A percentile compares a stretch with the other conserved stretches of the same genome.
Evolutionary conservation across 1,284 basidiomycete species (phyloP).

Genomic region (Xerocomus nothofagi): DNA sequence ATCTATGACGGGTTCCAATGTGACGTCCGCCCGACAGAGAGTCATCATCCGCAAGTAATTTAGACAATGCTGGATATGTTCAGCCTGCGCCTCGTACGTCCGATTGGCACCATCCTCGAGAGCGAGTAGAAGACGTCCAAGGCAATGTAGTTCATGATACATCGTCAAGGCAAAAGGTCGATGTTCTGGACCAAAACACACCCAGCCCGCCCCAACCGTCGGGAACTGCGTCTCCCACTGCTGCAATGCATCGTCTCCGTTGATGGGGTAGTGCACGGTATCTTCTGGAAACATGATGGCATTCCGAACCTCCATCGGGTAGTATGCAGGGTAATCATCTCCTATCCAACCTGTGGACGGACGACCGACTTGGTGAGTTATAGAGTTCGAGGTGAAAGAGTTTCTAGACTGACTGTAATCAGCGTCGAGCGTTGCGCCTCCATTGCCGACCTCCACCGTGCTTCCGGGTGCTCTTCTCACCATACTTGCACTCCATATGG

Average conservation of each 20-base stretch:
- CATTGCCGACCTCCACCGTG: background rate
- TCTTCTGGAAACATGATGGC: conserved; percentile 29
- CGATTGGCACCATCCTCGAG: conserved; percentile 18
- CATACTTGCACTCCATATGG: conserved; percentile 22
- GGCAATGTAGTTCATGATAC: conserved; percentile 37
- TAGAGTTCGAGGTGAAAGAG: background rate
- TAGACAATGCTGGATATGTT: conserved; percentile 37
- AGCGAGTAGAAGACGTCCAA: conserved; percentile 28
- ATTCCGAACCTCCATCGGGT: conserved; percentile 25
- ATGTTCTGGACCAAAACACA: conserved; percentile 27
- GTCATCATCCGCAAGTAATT: conserved; percentile 37
- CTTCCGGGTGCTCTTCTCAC: background rate
- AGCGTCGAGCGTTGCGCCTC: conserved; percentile 1
- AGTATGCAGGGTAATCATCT: conserved; percentile 30
- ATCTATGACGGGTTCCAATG: conserved; percentile 33
- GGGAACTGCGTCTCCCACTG: conserved; percentile 29
- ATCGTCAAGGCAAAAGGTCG: conserved; percentile 33
- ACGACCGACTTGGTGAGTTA: conserved; percentile 4
- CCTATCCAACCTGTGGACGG: conserved; percentile 23
- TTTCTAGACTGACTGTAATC: conserved; percentile 21
- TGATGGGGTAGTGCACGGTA: conserved; percentile 29
- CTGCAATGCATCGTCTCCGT: conserved; percentile 21
- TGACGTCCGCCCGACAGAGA: conserved; percentile 38
- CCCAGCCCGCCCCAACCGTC: conserved; percentile 23
- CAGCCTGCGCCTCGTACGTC: conserved; percentile 39